phyloP scores from a whole-genome alignment of 164 flowering plant genomes.

The Chimonanthus praecox region DNA sequence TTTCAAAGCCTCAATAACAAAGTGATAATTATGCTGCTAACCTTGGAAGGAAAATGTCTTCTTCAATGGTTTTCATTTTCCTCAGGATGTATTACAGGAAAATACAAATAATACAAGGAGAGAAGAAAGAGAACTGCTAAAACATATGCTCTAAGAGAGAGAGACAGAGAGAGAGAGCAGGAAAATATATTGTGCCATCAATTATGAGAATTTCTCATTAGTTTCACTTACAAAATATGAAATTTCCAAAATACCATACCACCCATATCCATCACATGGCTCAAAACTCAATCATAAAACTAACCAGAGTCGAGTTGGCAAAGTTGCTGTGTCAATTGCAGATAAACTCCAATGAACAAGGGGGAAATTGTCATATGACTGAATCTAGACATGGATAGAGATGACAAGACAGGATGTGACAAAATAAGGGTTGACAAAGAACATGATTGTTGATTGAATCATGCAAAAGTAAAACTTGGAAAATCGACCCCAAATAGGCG shows the following conservation, averaged over 20 bases:
- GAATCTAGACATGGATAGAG: too few relatives aligned
- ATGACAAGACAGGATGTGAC: too few relatives aligned
- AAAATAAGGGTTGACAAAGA: too few relatives aligned
- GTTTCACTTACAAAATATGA: too few relatives aligned
- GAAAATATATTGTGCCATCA: not conserved
- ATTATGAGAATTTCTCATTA: too few relatives aligned
- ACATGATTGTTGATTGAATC: too few relatives aligned
- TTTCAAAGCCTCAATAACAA: not conserved
- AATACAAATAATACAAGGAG: not conserved
- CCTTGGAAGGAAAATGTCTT: not conserved
- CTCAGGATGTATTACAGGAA: not conserved
- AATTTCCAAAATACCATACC: too few relatives aligned
- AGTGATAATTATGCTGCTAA: not conserved
- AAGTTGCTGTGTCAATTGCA: not conserved
- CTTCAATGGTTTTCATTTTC: not conserved
- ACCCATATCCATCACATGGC: not conserved
- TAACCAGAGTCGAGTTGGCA: not conserved
- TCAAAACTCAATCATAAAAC: not conserved
- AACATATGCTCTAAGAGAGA: not conserved
- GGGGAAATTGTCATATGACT: not conserved
- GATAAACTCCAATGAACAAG: not conserved
- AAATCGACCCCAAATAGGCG: too few relatives aligned
- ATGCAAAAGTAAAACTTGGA: too few relatives aligned
- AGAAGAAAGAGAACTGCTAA: too few relatives aligned
- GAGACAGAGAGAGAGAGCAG: too few relatives aligned